phyloP scores from a whole-genome alignment of 345 rosid species.

The Mangifera indica region DNA sequence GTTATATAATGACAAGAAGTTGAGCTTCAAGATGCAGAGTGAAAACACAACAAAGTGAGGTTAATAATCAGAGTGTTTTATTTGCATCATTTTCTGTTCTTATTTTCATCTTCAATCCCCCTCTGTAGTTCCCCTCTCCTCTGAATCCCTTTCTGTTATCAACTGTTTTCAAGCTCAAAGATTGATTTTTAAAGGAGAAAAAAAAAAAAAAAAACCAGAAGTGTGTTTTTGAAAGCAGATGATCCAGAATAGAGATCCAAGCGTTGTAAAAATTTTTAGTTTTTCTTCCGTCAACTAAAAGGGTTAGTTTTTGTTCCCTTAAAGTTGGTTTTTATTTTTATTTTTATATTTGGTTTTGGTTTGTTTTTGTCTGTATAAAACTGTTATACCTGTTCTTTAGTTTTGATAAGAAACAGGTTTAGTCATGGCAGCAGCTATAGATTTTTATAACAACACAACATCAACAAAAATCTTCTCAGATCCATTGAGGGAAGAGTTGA shows the following conservation, averaged over 20 bases:
- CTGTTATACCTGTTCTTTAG: constrained; percentile 24
- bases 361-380: background rate
- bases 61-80: background rate
- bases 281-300: constrained; percentile 28
- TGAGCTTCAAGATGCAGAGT: constrained; percentile 30
- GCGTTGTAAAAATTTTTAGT: constrained; percentile 19
- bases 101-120: background rate
- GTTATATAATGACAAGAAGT: constrained; percentile 43
- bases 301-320: constrained; percentile 53
- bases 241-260: constrained; percentile 49
- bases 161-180: constrained; percentile 32
- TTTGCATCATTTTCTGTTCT: constrained; percentile 11
- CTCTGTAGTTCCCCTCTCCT: constrained; percentile 26
- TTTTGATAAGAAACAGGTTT: constrained; percentile 25
- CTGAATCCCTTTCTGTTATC: constrained; percentile 44
- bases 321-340: constrained; percentile 21
- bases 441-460: constrained; percentile 37
- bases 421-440: constrained; percentile 54
- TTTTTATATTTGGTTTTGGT: background rate
- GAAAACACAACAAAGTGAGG: constrained; percentile 35
- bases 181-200: background rate
- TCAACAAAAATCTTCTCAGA: constrained; percentile 38
- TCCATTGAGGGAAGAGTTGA: constrained; percentile 54
- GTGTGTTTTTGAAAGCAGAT: constrained; percentile 33
- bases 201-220: constrained; percentile 2